Percentiles rank a stretch among this genome's conserved stretches.
Conservation (phyloP, 805 yeast species). For the Starmera dryadoides region DNA sequence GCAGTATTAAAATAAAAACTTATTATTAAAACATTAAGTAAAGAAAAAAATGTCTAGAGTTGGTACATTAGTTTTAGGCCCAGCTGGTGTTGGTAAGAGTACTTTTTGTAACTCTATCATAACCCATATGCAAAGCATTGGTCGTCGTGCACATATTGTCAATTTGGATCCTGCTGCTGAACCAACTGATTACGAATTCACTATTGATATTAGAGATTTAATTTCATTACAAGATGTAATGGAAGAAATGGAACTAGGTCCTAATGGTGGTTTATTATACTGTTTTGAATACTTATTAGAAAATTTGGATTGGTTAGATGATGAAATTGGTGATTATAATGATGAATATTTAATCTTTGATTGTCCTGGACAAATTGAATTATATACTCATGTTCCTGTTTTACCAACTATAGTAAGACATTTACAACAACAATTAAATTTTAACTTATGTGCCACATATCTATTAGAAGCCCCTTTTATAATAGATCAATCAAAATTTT, state of each 20-base stretch:
- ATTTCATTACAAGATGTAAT: conserved; percentile 89
- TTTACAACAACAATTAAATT: conserved; percentile 69
- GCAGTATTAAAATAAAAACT: no score
- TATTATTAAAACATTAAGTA: no score
- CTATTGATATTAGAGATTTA: conserved; percentile 86
- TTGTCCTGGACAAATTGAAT: conserved; percentile 95
- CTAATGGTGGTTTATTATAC: conserved; percentile 89
- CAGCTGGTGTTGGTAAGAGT: conserved; percentile 96
- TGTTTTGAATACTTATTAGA: conserved; percentile 88
- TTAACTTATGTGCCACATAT: conserved; percentile 88
- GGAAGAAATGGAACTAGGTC: conserved; percentile 91
- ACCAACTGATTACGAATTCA: conserved; percentile 83
- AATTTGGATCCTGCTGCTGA: conserved; percentile 97
- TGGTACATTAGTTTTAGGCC: conserved; percentile 90
- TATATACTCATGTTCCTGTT: conserved; percentile 91
- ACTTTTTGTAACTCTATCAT: conserved; percentile 89
- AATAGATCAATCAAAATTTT: conserved; percentile 83
- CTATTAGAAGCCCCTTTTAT: conserved; percentile 91
- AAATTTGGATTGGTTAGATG: conserved; percentile 95
- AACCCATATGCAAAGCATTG: conserved; percentile 80
- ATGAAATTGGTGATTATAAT: conserved; percentile 90
- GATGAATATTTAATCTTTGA: conserved; percentile 93
- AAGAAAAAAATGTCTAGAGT: conserved; percentile 70
- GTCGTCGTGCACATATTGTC: conserved; percentile 90
- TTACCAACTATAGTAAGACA: conserved; percentile 86